A percentile compares a stretch with the other conserved stretches of the same genome.
phyloP scores from a whole-genome alignment of 108 stramenopile genomes.

The Cyclotella atomus region DNA sequence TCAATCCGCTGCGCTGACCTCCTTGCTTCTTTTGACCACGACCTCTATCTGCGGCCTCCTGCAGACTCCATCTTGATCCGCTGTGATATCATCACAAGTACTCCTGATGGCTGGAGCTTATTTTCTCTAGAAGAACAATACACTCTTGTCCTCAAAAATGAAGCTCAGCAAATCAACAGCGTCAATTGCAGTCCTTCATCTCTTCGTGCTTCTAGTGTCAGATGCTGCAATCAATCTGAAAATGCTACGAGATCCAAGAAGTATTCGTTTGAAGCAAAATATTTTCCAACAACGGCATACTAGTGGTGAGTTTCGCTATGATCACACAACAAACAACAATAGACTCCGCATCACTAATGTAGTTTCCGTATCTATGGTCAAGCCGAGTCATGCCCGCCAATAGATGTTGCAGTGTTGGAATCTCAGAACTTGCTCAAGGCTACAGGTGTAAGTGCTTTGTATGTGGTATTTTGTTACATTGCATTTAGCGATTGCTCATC shows the following conservation, averaged over 20 bases:
- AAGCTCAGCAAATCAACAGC: neutral
- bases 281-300: neutral
- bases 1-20: too few species aligned
- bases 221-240: constrained; percentile 4
- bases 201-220: neutral
- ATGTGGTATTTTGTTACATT: neutral
- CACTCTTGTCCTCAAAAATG: too few species aligned
- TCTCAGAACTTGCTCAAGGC: constrained; percentile 10
- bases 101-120: too few species aligned
- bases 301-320: constrained; percentile 4
- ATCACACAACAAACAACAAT: neutral
- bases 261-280: neutral
- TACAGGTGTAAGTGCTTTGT: neutral
- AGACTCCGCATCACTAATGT: neutral
- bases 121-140: too few species aligned
- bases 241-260: constrained; percentile 9
- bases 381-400: constrained; percentile 5
- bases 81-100: too few species aligned
- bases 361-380: neutral
- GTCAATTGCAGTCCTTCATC: neutral
- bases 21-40: too few species aligned
- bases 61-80: too few species aligned
- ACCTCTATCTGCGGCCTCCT: too few species aligned
- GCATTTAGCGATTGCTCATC: neutral
- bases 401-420: neutral